Base-by-base conservation (phyloP, 148 eudicot genomes). In the Amaranthus cruentus region DNA sequence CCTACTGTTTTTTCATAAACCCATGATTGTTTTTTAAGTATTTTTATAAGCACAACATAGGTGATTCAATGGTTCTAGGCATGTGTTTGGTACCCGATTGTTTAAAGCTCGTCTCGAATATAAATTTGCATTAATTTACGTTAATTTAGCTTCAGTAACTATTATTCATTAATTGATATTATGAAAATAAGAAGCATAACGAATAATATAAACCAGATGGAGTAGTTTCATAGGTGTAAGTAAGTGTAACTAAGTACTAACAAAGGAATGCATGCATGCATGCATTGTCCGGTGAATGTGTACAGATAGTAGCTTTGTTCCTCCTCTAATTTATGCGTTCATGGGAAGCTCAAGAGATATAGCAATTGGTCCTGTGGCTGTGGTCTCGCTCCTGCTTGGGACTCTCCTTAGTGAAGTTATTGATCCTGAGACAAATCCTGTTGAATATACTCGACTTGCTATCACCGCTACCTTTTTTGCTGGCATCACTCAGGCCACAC, bases 301-400 rank as follows among this genome's bases (percentile, higher is more conserved):
- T 76, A 59, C 84, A 94, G 98, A 94, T 72, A 80, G 85, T 59
- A 94, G 98, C 74, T 89, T 94, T 65, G 90, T 94, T 10, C 92
- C 97, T 49, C 97, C 97, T 42, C 79, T 94, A 67, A 73, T 94
- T 9, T 94, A 91, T 68, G 95, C 97, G 0, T 79, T 84, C 73
- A 94, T 91, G 97, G 97, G 98, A 9, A 94, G 98, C 75, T 93
- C 98, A 59, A 87, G 96, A 75, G 93, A 94, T 71, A 88, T 94
- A 12, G 98, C 98, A 7, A 94, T 94, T 4, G 98, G 98, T 52
- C 98, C 98, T 3, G 97, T 94, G 70, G 98, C 98, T 7, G 98
- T 94, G 51, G 87, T 94, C 15, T 91, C 98, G 50, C 88, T 94
- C n/a, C 77, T 94, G 68, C 79, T 94, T 0, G 98, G 98, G 46